phyloP scores from a whole-genome alignment of 1,284 basidiomycete genomes.

The Rhodotorula mucilaginosa region DNA sequence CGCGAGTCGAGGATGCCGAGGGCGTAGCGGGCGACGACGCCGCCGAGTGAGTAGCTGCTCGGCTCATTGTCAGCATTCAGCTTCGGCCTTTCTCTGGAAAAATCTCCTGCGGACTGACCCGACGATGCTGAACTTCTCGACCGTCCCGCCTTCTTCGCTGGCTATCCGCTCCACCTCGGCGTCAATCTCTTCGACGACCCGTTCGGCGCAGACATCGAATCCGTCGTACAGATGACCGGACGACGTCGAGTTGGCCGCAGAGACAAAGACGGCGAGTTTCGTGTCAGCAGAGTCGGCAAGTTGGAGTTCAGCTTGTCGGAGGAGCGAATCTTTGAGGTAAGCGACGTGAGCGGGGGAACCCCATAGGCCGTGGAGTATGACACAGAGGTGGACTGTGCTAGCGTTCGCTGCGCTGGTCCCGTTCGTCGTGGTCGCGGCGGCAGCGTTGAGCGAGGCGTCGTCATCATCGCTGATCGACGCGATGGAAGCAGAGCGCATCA shows the following conservation, averaged over 20 bases:
- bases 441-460: neutral
- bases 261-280: conserved; percentile 27
- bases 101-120: conserved; percentile 49
- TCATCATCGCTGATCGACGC: neutral
- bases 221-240: conserved; percentile 59
- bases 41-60: conserved; percentile 65
- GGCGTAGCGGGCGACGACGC: conserved; percentile 72
- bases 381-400: neutral
- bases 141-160: conserved; percentile 53
- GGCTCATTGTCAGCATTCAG: neutral
- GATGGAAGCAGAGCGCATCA: too few relatives aligned
- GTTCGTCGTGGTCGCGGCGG: too few relatives aligned
- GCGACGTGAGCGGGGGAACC: conserved; percentile 32
- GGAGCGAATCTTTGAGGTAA: conserved; percentile 30
- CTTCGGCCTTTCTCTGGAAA: neutral
- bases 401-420: neutral
- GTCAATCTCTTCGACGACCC: conserved; percentile 63
- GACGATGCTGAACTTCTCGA: conserved; percentile 66
- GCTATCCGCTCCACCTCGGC: conserved; percentile 55
- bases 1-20: conserved; percentile 68
- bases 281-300: neutral
- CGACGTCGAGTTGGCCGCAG: conserved; percentile 57
- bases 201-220: conserved; percentile 69
- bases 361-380: conserved; percentile 36
- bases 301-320: neutral